Conservation (phyloP, 306 rosid species). For the Prunus persica region DNA sequence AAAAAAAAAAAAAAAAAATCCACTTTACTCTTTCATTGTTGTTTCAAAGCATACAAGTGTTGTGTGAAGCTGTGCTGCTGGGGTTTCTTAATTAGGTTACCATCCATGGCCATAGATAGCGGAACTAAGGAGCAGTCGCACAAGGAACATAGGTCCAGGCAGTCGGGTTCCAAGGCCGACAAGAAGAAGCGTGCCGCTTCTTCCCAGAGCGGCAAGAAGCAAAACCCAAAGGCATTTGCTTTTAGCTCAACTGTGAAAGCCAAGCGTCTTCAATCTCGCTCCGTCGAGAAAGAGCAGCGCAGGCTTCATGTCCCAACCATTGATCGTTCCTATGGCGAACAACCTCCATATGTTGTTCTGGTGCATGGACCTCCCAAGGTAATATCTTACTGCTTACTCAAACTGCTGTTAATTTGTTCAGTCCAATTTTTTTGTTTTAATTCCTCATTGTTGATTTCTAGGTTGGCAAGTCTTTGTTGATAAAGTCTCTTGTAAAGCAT, state of each 20-base stretch:
- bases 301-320: slow-evolving; percentile 73
- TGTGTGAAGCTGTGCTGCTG: too few species aligned
- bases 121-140: slow-evolving; percentile 62
- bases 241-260: slow-evolving; percentile 71
- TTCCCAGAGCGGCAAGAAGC: slow-evolving; percentile 37
- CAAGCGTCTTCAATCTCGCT: slow-evolving; percentile 71
- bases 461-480: slow-evolving; percentile 94
- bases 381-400: neutral
- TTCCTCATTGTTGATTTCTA: slow-evolving; percentile 16
- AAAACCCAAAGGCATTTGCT: slow-evolving; percentile 82
- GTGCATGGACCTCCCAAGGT: slow-evolving; percentile 99
- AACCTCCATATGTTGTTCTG: slow-evolving; percentile 72
- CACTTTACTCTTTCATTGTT: too few species aligned
- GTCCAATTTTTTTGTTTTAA: neutral
- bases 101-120: slow-evolving; percentile 44
- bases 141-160: slow-evolving; percentile 68
- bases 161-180: slow-evolving; percentile 57
- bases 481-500: slow-evolving; percentile 76
- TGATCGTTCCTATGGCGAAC: slow-evolving; percentile 79
- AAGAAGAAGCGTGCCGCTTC: slow-evolving; percentile 44
- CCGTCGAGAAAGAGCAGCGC: slow-evolving; percentile 96
- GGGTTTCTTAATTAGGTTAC: neutral
- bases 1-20: too few species aligned
- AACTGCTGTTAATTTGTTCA: neutral
- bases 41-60: neutral